Percentiles rank a stretch among this genome's conserved stretches.
These are phyloP conservation scores for Spinellus fusiger DNA, from an alignment of 192 early-diverging fungal genomes.

Conservation along the genomic window DNA sequence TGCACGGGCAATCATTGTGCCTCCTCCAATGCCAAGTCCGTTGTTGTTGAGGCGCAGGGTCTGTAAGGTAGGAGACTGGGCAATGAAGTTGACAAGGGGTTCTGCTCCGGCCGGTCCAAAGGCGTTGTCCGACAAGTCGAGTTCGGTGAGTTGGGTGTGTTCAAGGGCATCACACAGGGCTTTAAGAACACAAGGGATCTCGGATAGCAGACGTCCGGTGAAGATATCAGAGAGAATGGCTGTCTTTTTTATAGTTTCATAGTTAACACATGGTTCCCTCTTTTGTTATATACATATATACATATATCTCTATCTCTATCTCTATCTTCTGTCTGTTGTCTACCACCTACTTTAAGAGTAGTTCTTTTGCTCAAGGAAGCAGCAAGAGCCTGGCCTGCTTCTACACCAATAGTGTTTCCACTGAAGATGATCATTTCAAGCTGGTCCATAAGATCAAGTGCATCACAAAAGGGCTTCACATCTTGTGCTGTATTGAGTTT, in stretches of 20 bases:
- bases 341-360: conserved; percentile 59
- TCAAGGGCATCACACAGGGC: conserved; percentile 78
- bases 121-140: conserved; percentile 92
- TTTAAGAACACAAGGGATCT: conserved; percentile 80
- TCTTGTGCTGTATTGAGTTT: conserved; percentile 85
- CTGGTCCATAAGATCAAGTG: conserved; percentile 56
- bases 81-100: conserved; percentile 80
- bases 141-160: conserved; percentile 76
- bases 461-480: conserved; percentile 67
- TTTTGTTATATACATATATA: conserved; percentile 2
- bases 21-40: conserved; percentile 90
- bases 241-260: conserved; percentile 38
- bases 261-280: too few relatives aligned
- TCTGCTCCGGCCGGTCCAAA: conserved; percentile 93
- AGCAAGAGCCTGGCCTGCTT: conserved; percentile 79
- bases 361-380: conserved; percentile 59
- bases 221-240: conserved; percentile 90
- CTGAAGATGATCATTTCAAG: conserved; percentile 68
- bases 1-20: conserved; percentile 77
- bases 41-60: conserved; percentile 94
- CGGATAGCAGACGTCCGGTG: conserved; percentile 84
- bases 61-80: conserved; percentile 73
- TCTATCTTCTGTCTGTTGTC: not conserved
- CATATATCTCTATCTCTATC: conserved; percentile 6
- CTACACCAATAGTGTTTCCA: conserved; percentile 92